Evolutionary conservation across 805 yeast species (phyloP).

Genomic region (Ogataea dorogensis): DNA sequence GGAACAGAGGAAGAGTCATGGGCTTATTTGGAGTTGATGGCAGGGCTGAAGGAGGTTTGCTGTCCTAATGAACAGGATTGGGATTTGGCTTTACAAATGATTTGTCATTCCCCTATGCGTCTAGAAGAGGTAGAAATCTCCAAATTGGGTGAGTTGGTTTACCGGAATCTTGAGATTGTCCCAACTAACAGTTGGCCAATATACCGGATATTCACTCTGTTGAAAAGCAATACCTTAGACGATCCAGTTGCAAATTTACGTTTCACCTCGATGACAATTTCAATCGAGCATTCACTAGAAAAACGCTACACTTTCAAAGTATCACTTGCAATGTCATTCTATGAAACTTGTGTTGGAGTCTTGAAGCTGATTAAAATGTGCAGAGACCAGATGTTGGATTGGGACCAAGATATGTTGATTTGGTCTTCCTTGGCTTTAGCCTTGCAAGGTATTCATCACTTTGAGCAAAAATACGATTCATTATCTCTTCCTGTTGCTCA

Average conservation of each 20-base stretch:
- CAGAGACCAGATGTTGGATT: slow-evolving; percentile 2
- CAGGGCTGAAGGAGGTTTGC: slow-evolving; percentile 5
- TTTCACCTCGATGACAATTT: slow-evolving; percentile 14
- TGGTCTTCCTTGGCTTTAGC: slow-evolving; percentile 6
- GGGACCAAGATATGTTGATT: slow-evolving; percentile 4
- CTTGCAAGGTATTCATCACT: slow-evolving; percentile 5
- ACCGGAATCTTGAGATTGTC: slow-evolving; percentile 2
- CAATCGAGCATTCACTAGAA: slow-evolving; percentile 14
- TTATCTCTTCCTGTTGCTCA: slow-evolving; percentile 1
- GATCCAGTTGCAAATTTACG: slow-evolving; percentile 15
- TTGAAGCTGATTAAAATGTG: slow-evolving; percentile 5
- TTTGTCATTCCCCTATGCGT: slow-evolving; percentile 4
- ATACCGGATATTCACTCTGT: slow-evolving; percentile 10
- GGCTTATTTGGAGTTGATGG: slow-evolving; percentile 5
- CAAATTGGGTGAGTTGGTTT: slow-evolving; percentile 2
- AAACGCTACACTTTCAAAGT: slow-evolving; percentile 3
- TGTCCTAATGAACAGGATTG: slow-evolving; percentile 7
- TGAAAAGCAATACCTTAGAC: slow-evolving; percentile 10
- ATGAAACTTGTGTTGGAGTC: slow-evolving; percentile 19
- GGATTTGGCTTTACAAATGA: slow-evolving; percentile 2
- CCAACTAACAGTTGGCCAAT: slow-evolving; percentile 28
- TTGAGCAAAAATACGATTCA: slow-evolving; percentile 3
- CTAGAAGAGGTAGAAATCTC: slow-evolving; percentile 1
- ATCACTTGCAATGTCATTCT: slow-evolving; percentile 19
- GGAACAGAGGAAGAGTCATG: slow-evolving; percentile 10